Percentiles rank a stretch among this genome's conserved stretches.
These are phyloP conservation scores for Globisporangium canariense DNA, from an alignment of 352 stramenopile genomes.

Conservation along the genomic window DNA sequence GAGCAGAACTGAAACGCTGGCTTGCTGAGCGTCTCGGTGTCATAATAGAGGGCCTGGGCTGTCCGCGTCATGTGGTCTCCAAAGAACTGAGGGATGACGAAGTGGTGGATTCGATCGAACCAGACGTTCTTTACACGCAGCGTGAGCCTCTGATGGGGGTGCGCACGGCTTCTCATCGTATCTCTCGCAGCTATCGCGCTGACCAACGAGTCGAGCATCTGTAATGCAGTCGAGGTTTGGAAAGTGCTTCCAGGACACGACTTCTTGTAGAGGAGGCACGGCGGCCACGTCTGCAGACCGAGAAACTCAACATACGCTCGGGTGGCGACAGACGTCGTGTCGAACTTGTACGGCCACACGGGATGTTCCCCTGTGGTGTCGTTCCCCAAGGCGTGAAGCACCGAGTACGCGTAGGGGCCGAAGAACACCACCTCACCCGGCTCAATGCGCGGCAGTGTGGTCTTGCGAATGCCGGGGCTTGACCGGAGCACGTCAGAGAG, in stretches of 20 bases:
- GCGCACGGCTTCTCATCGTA: background rate
- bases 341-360: conserved; percentile 20
- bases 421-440: conserved; percentile 8
- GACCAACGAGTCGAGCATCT: conserved; percentile 14
- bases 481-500: conserved; percentile 21
- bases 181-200: background rate
- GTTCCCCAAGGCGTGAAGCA: conserved; percentile 4
- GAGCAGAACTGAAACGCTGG: conserved; percentile 6
- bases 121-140: conserved; percentile 11
- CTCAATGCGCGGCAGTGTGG: background rate
- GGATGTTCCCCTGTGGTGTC: background rate
- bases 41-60: conserved; percentile 19
- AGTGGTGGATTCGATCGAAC: conserved; percentile 22
- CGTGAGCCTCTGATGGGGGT: background rate
- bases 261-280: conserved; percentile 11
- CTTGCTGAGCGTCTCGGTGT: background rate
- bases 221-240: background rate
- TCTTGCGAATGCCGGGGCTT: conserved; percentile 2
- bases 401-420: conserved; percentile 11
- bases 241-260: background rate
- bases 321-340: conserved; percentile 14
- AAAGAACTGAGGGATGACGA: conserved; percentile 26
- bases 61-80: conserved; percentile 6
- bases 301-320: conserved; percentile 15
- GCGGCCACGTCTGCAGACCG: conserved; percentile 2